Percentiles rank a stretch among this genome's conserved stretches.
These are phyloP conservation scores for Rutidosis leptorrhynchoides DNA, from an alignment of 129 eudicot genomes.

Conservation along the genomic window DNA sequence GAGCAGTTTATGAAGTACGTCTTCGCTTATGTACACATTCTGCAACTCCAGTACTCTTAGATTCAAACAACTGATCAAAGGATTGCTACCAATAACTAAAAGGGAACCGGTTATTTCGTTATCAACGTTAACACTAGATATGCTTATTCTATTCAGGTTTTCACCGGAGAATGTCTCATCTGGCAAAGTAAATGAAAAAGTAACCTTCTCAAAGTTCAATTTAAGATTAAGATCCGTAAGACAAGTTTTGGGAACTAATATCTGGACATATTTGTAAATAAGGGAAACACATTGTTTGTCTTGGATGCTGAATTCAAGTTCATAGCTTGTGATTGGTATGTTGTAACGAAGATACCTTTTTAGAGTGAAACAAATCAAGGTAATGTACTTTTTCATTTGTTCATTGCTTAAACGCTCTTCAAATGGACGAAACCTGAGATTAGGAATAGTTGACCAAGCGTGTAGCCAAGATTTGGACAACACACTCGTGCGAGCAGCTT, in stretches of 20 bases:
- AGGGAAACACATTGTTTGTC: background rate
- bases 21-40: too few species aligned
- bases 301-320: background rate
- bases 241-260: background rate
- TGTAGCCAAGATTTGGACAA: too few species aligned
- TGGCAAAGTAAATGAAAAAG: background rate
- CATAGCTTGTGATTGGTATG: background rate
- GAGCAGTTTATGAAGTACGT: too few species aligned
- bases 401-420: too few species aligned
- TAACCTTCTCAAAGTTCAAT: background rate
- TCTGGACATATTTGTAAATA: background rate
- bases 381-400: too few species aligned
- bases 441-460: too few species aligned
- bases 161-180: conserved; percentile 2
- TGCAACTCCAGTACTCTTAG: too few species aligned
- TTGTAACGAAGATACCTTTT: too few species aligned
- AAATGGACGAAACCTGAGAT: too few species aligned
- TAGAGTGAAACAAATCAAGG: too few species aligned
- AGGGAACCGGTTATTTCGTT: background rate
- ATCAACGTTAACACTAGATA: background rate
- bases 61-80: conserved; percentile 4
- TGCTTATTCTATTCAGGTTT: too few species aligned
- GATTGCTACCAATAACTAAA: background rate
- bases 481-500: too few species aligned
- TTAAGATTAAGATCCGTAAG: background rate